Evolutionary conservation across 139 green algal genomes (phyloP).

Genomic region (Haematococcus lacustris): DNA sequence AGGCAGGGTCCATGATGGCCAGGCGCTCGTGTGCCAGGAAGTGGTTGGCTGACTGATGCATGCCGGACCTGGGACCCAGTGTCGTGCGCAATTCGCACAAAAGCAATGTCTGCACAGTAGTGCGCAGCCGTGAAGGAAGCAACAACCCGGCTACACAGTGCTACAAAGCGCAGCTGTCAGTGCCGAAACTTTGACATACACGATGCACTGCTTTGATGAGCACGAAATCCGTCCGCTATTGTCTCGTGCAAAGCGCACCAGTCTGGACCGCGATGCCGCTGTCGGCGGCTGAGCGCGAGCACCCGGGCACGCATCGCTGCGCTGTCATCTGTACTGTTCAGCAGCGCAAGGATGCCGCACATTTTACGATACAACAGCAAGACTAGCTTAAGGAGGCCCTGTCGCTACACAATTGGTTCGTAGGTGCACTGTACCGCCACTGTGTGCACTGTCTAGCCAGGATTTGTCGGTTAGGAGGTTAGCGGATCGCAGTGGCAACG

Average conservation of each 20-base stretch:
- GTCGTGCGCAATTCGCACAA: neutral
- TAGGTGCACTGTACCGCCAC: no score
- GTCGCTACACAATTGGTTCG: no score
- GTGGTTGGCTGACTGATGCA: conserved; percentile 48
- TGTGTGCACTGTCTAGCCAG: no score
- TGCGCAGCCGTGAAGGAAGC: neutral
- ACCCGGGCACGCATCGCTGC: conserved; percentile 37
- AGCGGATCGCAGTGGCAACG: no score
- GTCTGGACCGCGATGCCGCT: conserved; percentile 74
- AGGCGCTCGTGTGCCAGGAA: conserved; percentile 81
- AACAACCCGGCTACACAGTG: neutral
- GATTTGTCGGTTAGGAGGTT: no score
- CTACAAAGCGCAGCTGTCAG: no score
- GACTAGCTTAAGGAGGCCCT: no score
- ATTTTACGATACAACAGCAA: no score
- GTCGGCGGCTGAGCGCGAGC: conserved; percentile 40
- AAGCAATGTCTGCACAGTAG: neutral
- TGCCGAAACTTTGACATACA: no score
- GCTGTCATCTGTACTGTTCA: conserved; percentile 44
- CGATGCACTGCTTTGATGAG: no score
- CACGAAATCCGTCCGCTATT: no score
- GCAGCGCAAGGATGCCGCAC: conserved; percentile 63
- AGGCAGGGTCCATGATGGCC: conserved; percentile 67
- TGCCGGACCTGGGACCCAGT: conserved; percentile 34
- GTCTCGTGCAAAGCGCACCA: conserved; percentile 55